Evolutionary conservation across 768 basidiomycete species (phyloP), one percentile per base, ranked within the genome.

Genomic region (Boletus pseudopeckii): DNA sequence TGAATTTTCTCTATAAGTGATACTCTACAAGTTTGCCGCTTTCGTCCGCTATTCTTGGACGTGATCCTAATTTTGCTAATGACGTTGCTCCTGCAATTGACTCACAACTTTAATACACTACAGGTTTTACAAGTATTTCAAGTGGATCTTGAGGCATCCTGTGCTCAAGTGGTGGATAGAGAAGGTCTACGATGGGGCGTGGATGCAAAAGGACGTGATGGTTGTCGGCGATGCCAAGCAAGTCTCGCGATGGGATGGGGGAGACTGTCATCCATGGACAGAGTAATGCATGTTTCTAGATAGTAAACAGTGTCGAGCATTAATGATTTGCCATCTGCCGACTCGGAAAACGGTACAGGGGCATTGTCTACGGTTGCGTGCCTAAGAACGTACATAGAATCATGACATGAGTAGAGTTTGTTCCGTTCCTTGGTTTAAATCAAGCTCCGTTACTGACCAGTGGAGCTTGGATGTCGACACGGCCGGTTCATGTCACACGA

Each of bases 141-240:
- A 74, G 54, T 73, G 67, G 61, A 50, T 70, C 17, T 62, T 75
- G 63, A 62, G 76, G 28, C 71, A 76, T 49, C 73, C 69, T 34
- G 54, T 69, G 39, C 68, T 77, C 46, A 58, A 57, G 55, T 77
- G 76, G 76, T 77, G 73, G 70, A 73, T 77, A 44, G 65, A 68
- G 60, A 67, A 58, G 46, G 56, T 68, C 45, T 74, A 67, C 28
- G 63, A 66, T 49, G 75, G 70, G 11, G 72, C 72, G 46, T 69
- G 71, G 68, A 72, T 74, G 73, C 65, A 73, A 28, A 56, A 69
- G 10, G 63, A 58, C 41, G 64, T 71, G 45, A 63, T 71, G 56
- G 63, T 77, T n/a, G 62, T 77, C 3, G 76, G 76, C 1, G 69
- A 72, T 52, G 38, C 58, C 3, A 63, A 20, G 24, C 22, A 20